Evolutionary conservation across 2,329 filamentous ascomycete genomes (phyloP).

Genomic region (Claviceps pazoutovae): DNA sequence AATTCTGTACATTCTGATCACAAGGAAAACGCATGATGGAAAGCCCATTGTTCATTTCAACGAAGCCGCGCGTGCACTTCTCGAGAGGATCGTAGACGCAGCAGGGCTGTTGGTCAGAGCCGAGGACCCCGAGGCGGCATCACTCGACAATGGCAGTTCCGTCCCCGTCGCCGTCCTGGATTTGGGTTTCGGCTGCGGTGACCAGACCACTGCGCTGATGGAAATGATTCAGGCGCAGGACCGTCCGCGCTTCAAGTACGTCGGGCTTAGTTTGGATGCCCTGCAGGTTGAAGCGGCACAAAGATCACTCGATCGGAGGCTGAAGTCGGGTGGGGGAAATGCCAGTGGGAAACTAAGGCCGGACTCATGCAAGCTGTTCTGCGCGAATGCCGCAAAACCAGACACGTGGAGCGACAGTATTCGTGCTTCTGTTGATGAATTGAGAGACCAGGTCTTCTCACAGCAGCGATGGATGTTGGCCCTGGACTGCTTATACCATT

Average conservation of each 20-base stretch:
- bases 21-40: conserved; percentile 18
- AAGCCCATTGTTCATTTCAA: conserved; percentile 23
- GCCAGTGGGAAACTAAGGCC: background rate
- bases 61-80: conserved; percentile 33
- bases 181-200: conserved; percentile 45
- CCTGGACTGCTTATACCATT: conserved; percentile 44
- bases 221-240: conserved; percentile 11
- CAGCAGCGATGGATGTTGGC: conserved; percentile 38
- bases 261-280: conserved; percentile 37
- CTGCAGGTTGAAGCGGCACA: conserved; percentile 27
- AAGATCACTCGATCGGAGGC: conserved; percentile 15
- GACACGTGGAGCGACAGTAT: conserved; percentile 23
- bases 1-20: background rate
- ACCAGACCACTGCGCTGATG: conserved; percentile 36
- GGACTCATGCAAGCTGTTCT: conserved; percentile 25
- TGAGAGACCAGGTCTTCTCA: conserved; percentile 12
- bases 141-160: conserved; percentile 10
- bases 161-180: conserved; percentile 32
- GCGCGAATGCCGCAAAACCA: conserved; percentile 35
- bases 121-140: background rate
- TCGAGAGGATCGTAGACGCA: conserved; percentile 30
- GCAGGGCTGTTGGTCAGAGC: conserved; percentile 23
- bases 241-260: conserved; percentile 26
- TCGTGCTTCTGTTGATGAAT: conserved; percentile 12
- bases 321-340: conserved; percentile 6